Evolutionary conservation across 2,329 filamentous ascomycete species (phyloP), one percentile per base, ranked within the genome.

Genomic region (Tolypocladium tropicale): DNA sequence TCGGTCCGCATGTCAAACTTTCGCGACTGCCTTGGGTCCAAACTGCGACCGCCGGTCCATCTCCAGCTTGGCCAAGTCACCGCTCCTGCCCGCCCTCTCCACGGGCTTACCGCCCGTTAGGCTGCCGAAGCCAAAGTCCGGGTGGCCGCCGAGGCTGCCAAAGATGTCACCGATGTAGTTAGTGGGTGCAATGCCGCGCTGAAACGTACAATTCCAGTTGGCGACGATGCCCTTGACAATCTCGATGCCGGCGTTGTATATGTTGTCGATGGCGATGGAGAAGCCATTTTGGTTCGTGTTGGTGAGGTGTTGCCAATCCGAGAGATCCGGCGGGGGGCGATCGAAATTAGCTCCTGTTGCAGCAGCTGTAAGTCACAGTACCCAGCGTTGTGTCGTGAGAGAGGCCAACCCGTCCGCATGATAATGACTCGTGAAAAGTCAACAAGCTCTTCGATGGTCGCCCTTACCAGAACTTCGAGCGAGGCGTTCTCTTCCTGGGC

Each of bases 81-180:
- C 50, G 11, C 61, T 54, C 16, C 39, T 50, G 3, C 62, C 63
- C 14, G 54, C 59, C 0, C 68, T 58, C 2, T 61, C 58, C 30
- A 75, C 64, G 4, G 62, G 66, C 32, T 63, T 57, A 4, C 74
- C 74, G 16, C 67, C 61, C 0, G 74, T 77, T 36, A 74, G 62
- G 57, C 74, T 78, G 1, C 78, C 79, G 0, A 77, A 77, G 0
- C 85, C 85, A 67, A 88, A 89, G 65, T 87, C 82, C 0, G 85
- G 85, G 43, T 70, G 67, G 1, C 84, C 85, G 1, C 85, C 85
- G 4, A 90, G 70, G 11, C 80, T 84, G 16, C 85, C 86, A 61
- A 89, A 85, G 55, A 90, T 84, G 64, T 89, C 85, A 6, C 86
- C 86, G 39, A 89, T 71, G 62, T 90, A 90, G 63, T 89, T 89